Evolutionary conservation across 1,284 basidiomycete genomes (phyloP).

Genomic region (Hortiboletus rubellus): DNA sequence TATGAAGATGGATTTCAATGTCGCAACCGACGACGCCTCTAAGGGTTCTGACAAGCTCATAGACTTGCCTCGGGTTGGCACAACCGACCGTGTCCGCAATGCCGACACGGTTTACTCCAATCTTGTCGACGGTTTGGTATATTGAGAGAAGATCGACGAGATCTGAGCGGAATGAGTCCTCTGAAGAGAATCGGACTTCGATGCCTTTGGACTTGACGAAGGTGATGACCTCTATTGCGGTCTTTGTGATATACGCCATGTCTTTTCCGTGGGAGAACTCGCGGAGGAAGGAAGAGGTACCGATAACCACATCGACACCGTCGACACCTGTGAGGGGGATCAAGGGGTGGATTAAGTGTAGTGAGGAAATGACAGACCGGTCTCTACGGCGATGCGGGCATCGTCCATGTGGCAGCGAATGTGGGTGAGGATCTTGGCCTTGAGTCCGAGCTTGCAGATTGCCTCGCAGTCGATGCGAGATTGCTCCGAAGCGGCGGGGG

Average conservation of each 20-base stretch:
- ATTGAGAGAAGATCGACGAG: conserved; percentile 98
- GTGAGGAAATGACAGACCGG: conserved; percentile 56
- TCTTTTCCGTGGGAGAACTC: conserved; percentile 99
- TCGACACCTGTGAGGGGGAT: conserved; percentile 72
- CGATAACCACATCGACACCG: conserved; percentile 99
- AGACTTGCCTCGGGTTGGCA: conserved; percentile 98
- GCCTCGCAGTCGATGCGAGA: conserved; percentile 94
- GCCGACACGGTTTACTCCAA: conserved; percentile 98
- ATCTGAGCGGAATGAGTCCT: conserved; percentile 99
- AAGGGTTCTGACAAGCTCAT: conserved; percentile 96
- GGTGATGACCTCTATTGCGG: conserved; percentile 97
- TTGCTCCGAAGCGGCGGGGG: conserved; percentile 97
- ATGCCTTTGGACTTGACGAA: conserved; percentile 99
- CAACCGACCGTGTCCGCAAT: conserved; percentile 99
- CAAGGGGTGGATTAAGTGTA: not conserved
- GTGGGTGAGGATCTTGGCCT: conserved; percentile 97
- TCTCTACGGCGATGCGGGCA: conserved; percentile 97
- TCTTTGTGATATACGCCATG: conserved; percentile 99
- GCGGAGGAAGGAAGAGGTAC: conserved; percentile 97
- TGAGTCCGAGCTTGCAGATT: conserved; percentile 99
- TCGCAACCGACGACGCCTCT: conserved; percentile 95
- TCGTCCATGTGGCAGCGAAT: conserved; percentile 99
- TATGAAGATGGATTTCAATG: conserved; percentile 99
- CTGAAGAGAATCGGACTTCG: conserved; percentile 99
- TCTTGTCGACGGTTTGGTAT: conserved; percentile 99